Evolutionary conservation across 495 filamentous ascomycete genomes (phyloP).

Genomic region (Lophiotrema nucula): DNA sequence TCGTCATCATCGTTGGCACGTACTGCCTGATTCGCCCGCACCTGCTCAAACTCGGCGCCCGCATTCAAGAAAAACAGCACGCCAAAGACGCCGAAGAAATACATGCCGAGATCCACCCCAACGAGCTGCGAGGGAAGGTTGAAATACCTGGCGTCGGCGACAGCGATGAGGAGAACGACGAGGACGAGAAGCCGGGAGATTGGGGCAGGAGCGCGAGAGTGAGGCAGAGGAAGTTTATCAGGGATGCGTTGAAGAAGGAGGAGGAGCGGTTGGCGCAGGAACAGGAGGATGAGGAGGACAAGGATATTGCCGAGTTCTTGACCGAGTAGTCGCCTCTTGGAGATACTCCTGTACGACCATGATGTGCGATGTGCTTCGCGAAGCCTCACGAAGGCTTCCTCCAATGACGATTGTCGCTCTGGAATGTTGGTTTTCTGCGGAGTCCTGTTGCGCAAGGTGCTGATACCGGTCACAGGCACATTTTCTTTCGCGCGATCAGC

Average conservation of each 20-base stretch:
- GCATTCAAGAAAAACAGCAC: conserved; percentile 27
- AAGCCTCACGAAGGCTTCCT: conserved; percentile 13
- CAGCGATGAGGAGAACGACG: conserved; percentile 61
- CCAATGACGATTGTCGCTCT: too few relatives aligned
- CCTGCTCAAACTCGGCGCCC: conserved; percentile 33
- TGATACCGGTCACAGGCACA: too few relatives aligned
- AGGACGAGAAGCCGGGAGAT: conserved; percentile 44
- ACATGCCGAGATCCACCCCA: conserved; percentile 60
- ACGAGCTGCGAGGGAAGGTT: conserved; percentile 54
- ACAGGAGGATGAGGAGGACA: conserved; percentile 46
- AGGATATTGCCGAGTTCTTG: conserved; percentile 66
- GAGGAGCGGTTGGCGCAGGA: conserved; percentile 33
- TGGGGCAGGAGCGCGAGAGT: conserved; percentile 48
- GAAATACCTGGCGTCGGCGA: conserved; percentile 43
- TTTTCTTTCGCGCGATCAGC: too few relatives aligned
- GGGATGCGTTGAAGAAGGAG: conserved; percentile 44
- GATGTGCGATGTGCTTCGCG: too few relatives aligned
- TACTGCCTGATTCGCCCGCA: conserved; percentile 37
- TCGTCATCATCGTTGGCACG: conserved; percentile 33
- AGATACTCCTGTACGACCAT: not conserved
- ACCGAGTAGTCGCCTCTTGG: conserved; percentile 36
- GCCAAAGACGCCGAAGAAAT: conserved; percentile 9
- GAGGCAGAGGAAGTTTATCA: conserved; percentile 37
- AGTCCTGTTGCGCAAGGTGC: too few relatives aligned
- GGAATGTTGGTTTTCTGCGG: too few relatives aligned